phyloP scores from a whole-genome alignment of 2,329 filamentous ascomycete genomes.

The Aschersonia sp. region DNA sequence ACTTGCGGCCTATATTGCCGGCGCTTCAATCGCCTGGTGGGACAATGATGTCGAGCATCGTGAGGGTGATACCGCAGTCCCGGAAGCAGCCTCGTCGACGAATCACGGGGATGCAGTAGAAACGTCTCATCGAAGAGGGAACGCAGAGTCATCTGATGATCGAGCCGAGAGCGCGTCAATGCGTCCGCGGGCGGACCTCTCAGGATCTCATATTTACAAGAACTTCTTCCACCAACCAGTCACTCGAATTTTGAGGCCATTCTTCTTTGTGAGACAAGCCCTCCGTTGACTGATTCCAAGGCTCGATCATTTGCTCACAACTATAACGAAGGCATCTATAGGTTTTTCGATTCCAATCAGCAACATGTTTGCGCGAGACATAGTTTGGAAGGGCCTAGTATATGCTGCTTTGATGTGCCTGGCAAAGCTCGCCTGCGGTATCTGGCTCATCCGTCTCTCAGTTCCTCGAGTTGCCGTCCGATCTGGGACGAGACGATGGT shows the following conservation, averaged over 20 bases:
- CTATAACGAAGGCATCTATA: constrained; percentile 27
- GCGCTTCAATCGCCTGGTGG: constrained; percentile 46
- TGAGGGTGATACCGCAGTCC: constrained; percentile 1
- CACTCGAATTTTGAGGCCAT: constrained; percentile 45
- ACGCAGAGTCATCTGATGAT: not conserved
- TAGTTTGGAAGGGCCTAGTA: constrained; percentile 60
- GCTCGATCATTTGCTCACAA: not conserved
- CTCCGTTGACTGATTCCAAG: not conserved
- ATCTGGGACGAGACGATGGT: not conserved
- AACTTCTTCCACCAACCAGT: constrained; percentile 24
- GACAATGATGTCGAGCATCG: constrained; percentile 18
- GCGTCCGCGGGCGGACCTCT: not conserved
- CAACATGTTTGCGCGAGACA: constrained; percentile 45
- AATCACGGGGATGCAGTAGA: not conserved
- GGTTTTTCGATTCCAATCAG: constrained; percentile 68
- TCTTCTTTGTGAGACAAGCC: constrained; percentile 47
- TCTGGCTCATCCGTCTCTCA: constrained; percentile 34
- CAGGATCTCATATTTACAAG: constrained; percentile 17
- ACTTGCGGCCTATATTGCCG: constrained; percentile 49
- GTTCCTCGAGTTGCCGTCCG: not conserved
- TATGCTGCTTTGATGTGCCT: constrained; percentile 55
- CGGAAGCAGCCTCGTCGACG: not conserved
- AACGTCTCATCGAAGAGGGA: not conserved
- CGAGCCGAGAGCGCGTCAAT: not conserved
- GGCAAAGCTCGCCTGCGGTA: constrained; percentile 43